Base-by-base conservation (phyloP, 2,329 filamentous ascomycete genomes). In the Epichloe bromicola region DNA sequence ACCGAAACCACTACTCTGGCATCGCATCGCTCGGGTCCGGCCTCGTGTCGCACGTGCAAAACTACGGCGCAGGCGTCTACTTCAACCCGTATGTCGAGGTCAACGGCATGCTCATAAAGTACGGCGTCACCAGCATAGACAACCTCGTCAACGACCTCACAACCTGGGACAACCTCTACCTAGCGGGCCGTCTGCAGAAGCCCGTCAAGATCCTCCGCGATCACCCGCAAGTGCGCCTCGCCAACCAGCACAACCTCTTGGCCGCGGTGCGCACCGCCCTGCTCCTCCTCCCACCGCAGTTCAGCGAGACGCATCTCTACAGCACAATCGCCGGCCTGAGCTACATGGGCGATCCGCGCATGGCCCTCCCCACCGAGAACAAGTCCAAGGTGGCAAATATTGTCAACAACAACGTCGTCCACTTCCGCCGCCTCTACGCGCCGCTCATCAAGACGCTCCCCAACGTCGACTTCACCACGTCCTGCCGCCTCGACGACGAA, bases 181-280 rank as follows among this genome's bases (percentile, higher is more conserved):
- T 98, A n/a, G 93, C 94, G 5, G 93, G 93, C 4, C 86, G 93
- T 36, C 76, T 98, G 49, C 93, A 98, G 57, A 98, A 98, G 66
- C 93, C 93, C 1, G 93, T 95, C 67, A 97, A 98, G 72, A 97
- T 98, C 58, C 78, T 98, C 17, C 85, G 90, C 48, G 93, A 98
- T 65, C 88, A 98, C 61, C 88, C 93, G 1, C 83, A 83, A 47
- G 89, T 98, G 40, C 87, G 93, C 34, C 79, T 97, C 34, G 88
- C 91, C 4, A 97, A 98, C 67, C 93, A 98, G 67, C 85, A 94
- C 66, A 98, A 98, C 65, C 78, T 98, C 17, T 78, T 97, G 42
- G 91, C 91, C 8, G 94, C 94, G 3, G 75, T 97, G 5, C 86
- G 93, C 52, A 91, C 90, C 3, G 88, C 93, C 0, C 77, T 98